Conservation (phyloP, 2,329 filamentous ascomycete genomes). For the Phaeoacremonium minimum region DNA sequence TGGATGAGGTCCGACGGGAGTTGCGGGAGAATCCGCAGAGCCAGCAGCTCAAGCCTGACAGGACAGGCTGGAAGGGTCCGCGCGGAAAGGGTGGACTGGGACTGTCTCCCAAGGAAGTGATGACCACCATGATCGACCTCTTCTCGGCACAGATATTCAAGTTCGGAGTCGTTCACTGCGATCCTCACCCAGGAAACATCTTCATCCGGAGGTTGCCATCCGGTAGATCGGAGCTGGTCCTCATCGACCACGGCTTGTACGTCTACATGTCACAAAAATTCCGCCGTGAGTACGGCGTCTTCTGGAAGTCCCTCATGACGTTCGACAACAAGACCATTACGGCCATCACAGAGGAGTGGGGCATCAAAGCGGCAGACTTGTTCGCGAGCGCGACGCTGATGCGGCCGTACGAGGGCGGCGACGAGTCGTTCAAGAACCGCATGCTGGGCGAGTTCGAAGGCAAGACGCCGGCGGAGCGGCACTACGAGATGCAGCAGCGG, state of each 20-base stretch:
- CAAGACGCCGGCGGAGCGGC: constrained; percentile 63
- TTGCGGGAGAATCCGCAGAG: constrained; percentile 47
- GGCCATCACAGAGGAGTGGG: constrained; percentile 74
- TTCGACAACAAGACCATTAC: constrained; percentile 83
- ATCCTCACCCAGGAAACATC: constrained; percentile 96
- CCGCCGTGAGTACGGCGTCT: constrained; percentile 77
- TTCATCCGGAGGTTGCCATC: constrained; percentile 83
- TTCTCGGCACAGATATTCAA: constrained; percentile 99
- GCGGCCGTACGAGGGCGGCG: constrained; percentile 85
- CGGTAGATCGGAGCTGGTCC: constrained; percentile 82
- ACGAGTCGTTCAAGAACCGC: constrained; percentile 58
- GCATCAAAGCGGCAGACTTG: constrained; percentile 81
- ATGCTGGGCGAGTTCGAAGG: constrained; percentile 62
- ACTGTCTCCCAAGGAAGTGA: constrained; percentile 76
- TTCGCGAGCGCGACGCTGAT: constrained; percentile 89
- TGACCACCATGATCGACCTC: constrained; percentile 94
- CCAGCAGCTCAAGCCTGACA: constrained; percentile 72
- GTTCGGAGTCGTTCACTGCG: constrained; percentile 93
- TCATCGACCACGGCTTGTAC: constrained; percentile 97
- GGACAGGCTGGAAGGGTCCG: constrained; percentile 71
- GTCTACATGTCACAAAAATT: constrained; percentile 84
- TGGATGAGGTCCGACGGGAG: constrained; percentile 37
- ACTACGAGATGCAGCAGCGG: constrained; percentile 83
- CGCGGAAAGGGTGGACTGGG: constrained; percentile 77
- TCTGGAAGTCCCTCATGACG: constrained; percentile 92